Percentiles rank a stretch among this genome's conserved stretches.
Evolutionary conservation across 1,284 basidiomycete genomes (phyloP).

Genomic region (Irpex sp.): DNA sequence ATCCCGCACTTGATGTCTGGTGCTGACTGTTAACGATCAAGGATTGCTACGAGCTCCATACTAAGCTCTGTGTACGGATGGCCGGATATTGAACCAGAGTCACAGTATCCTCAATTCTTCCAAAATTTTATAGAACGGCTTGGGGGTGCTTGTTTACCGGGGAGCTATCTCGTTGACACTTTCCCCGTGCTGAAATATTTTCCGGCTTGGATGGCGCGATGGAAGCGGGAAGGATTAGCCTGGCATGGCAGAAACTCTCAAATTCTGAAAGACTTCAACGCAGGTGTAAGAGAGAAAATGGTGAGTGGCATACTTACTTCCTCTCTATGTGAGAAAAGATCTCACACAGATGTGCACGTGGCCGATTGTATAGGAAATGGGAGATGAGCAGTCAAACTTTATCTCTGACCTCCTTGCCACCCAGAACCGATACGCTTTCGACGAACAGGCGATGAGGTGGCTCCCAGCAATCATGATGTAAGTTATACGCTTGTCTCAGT

Average conservation of each 20-base stretch:
- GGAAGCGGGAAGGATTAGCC: constrained; percentile 9
- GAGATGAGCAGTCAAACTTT: not conserved
- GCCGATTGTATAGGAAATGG: not conserved
- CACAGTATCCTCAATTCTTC: not conserved
- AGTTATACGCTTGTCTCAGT: not conserved
- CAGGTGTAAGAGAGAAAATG: not conserved
- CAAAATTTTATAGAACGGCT: not conserved
- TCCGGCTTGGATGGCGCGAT: constrained; percentile 7
- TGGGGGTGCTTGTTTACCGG: not conserved
- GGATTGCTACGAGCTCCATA: not conserved
- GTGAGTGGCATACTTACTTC: not conserved
- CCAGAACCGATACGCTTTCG: not conserved
- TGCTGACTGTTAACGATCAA: not conserved
- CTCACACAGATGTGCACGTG: not conserved
- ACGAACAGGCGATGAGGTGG: not conserved
- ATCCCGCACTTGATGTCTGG: no score
- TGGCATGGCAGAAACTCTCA: constrained; percentile 5
- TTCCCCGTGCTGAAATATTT: constrained; percentile 7
- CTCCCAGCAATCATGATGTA: not conserved
- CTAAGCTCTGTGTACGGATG: not conserved
- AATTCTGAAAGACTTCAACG: constrained; percentile 4
- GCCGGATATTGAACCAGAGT: not conserved
- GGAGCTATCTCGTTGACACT: not conserved
- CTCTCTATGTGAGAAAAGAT: no score
- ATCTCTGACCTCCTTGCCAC: not conserved